A percentile compares a stretch with the other conserved stretches of the same genome.
phyloP scores from a whole-genome alignment of 805 yeast genomes.

The Metschnikowia henanensis region DNA sequence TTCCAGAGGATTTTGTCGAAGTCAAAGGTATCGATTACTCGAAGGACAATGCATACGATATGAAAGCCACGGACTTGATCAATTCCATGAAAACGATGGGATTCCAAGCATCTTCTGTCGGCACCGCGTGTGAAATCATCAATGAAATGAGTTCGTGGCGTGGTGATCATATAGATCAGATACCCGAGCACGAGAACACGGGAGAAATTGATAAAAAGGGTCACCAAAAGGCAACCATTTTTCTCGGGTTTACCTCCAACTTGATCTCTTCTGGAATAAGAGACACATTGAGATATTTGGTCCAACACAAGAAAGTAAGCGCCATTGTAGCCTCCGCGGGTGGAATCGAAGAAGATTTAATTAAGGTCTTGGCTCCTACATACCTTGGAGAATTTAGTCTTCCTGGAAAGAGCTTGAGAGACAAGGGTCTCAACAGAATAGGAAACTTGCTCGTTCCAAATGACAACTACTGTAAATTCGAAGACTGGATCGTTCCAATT shows the following conservation, averaged over 20 bases:
- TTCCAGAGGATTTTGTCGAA: conserved; percentile 74
- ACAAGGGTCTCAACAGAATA: conserved; percentile 95
- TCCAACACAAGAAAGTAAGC: conserved; percentile 90
- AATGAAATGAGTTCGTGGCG: conserved; percentile 93
- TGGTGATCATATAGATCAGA: conserved; percentile 70
- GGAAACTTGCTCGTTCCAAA: conserved; percentile 97
- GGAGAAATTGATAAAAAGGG: conserved; percentile 81
- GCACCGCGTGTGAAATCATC: conserved; percentile 89
- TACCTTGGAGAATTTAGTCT: conserved; percentile 88
- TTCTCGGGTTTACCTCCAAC: conserved; percentile 95
- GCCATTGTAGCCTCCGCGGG: conserved; percentile 98
- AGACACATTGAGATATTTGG: conserved; percentile 85
- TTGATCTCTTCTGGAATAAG: conserved; percentile 93
- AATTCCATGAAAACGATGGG: conserved; percentile 93
- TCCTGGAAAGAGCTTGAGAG: conserved; percentile 80
- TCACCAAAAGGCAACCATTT: conserved; percentile 82
- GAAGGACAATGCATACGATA: conserved; percentile 68
- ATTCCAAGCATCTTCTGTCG: conserved; percentile 88
- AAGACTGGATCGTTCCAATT: conserved; percentile 98
- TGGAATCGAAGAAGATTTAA: conserved; percentile 96
- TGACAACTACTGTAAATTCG: conserved; percentile 96
- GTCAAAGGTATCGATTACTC: conserved; percentile 93
- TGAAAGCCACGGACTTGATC: conserved; percentile 77
- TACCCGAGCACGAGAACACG: conserved; percentile 63
- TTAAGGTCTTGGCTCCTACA: conserved; percentile 96